A percentile compares a stretch with the other conserved stretches of the same genome.
Conservation (phyloP, 2,329 filamentous ascomycete species). For the Daldinia sp. region DNA sequence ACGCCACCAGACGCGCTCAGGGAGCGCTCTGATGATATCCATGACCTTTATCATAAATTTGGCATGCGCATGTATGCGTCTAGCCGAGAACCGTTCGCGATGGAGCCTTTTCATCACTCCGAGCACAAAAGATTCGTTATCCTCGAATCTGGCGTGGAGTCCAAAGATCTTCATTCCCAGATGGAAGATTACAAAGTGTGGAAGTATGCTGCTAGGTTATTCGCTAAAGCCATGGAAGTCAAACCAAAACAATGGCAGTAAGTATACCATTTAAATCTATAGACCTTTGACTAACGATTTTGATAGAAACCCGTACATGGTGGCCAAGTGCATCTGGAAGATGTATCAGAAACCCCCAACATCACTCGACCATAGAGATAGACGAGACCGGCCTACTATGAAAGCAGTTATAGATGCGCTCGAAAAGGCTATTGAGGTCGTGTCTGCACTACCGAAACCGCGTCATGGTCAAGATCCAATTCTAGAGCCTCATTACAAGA, state of each 20-base stretch:
- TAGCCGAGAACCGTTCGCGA: constrained; percentile 68
- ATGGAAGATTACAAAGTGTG: constrained; percentile 69
- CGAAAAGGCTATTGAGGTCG: constrained; percentile 60
- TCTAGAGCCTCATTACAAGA: constrained; percentile 92
- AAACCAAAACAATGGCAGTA: constrained; percentile 66
- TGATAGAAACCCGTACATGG: constrained; percentile 65
- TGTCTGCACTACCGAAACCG: constrained; percentile 61
- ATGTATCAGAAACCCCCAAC: constrained; percentile 63
- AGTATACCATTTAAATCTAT: constrained; percentile 40
- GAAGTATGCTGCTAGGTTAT: constrained; percentile 66
- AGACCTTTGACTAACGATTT: constrained; percentile 37
- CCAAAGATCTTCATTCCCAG: constrained; percentile 61
- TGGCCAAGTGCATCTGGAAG: constrained; percentile 70
- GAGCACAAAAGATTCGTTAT: constrained; percentile 68
- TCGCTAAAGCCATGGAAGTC: constrained; percentile 62
- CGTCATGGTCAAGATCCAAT: constrained; percentile 74
- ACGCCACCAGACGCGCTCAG: constrained; percentile 55
- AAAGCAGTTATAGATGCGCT: constrained; percentile 57
- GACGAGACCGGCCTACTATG: constrained; percentile 49
- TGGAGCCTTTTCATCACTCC: constrained; percentile 66
- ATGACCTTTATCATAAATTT: constrained; percentile 68
- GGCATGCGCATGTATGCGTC: constrained; percentile 69
- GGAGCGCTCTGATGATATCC: constrained; percentile 57
- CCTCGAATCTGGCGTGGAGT: constrained; percentile 57
- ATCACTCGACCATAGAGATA: constrained; percentile 55